Evolutionary conservation across 495 filamentous ascomycete genomes (phyloP), one percentile per base, ranked within the genome.

Genomic region (Parmelia sp.): DNA sequence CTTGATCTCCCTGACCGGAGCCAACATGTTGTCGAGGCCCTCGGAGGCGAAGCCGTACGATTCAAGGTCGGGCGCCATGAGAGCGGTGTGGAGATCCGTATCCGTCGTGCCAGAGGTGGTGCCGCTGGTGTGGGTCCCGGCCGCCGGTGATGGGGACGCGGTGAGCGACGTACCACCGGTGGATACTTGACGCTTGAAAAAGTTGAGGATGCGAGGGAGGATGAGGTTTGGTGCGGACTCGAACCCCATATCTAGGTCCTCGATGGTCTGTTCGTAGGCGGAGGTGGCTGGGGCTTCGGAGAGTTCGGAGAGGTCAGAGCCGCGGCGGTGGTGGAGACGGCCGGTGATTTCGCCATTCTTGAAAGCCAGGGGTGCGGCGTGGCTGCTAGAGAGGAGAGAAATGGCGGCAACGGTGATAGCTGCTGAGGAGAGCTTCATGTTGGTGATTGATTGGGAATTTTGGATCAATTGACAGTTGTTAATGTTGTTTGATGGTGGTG

Each of bases 251-350:
- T 53, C 14, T 53, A 53, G 25, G 4, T 31, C 49, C 27, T 53
- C 49, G 2, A 53, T 15, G 14, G 27, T 25, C 12, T 29, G 14
- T 25, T 10, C 17, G 25, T 25, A 25, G 25, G 25, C 5, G 49
- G 23, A 27, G 8, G 3, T 11, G 45, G 3, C 5, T 11, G 45
- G 25, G 45, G 12, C 4, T 21, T 44, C 42, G 4, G 45, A 15
- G 5, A 49, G 1, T 0, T 53, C 49, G 14, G 49, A 53, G 14
- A 31, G 0, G 49, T 53, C 49, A 19, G 49, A 53, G 49, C 49
- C 49, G 19, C 49, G 49, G 49, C 49, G 49, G 49, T 53, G 49
- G 49, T 53, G 49, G 49, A 31, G 49, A 31, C 27, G 49, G 25
- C 49, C 49, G 27, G 49, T 29, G 5, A 53, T 53, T 31, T 53